Conservation (phyloP, 1,284 basidiomycete genomes). For the Puccinia horiana region DNA sequence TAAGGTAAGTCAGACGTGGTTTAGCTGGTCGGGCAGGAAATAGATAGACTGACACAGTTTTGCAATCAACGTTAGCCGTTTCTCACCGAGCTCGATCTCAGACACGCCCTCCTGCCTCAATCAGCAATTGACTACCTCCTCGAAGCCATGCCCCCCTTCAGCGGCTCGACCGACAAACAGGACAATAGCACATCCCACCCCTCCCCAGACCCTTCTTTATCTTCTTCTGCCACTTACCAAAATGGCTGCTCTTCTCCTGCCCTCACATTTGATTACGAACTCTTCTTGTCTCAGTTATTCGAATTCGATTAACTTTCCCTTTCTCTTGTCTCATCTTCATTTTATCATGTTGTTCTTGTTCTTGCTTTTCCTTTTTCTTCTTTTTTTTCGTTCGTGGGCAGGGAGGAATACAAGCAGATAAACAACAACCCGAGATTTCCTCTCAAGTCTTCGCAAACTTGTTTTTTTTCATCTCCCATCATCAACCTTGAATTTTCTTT, state of each 20-base stretch:
- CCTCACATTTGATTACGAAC: constrained; percentile 41
- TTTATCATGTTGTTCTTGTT: not conserved
- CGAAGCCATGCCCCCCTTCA: constrained; percentile 68
- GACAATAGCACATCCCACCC: not conserved
- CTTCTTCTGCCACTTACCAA: not conserved
- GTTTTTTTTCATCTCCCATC: too few species aligned
- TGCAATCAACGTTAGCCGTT: constrained; percentile 67
- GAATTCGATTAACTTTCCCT: constrained; percentile 30
- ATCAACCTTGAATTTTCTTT: too few species aligned
- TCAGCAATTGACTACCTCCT: constrained; percentile 79
- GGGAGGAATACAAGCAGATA: not conserved
- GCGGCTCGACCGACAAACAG: not conserved
- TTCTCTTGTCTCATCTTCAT: not conserved
- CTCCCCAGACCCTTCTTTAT: not conserved
- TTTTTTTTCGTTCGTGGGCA: not conserved
- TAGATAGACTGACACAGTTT: not conserved
- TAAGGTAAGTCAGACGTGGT: constrained; percentile 66
- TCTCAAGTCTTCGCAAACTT: too few species aligned
- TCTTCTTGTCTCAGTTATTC: constrained; percentile 44
- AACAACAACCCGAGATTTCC: too few species aligned
- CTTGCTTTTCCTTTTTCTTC: not conserved
- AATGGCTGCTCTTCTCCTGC: not conserved
- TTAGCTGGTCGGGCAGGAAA: not conserved
- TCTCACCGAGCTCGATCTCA: constrained; percentile 89
- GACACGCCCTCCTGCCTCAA: constrained; percentile 77